Conservation (phyloP, 2,329 filamentous ascomycete species). For the Colletotrichum zoysiae region DNA sequence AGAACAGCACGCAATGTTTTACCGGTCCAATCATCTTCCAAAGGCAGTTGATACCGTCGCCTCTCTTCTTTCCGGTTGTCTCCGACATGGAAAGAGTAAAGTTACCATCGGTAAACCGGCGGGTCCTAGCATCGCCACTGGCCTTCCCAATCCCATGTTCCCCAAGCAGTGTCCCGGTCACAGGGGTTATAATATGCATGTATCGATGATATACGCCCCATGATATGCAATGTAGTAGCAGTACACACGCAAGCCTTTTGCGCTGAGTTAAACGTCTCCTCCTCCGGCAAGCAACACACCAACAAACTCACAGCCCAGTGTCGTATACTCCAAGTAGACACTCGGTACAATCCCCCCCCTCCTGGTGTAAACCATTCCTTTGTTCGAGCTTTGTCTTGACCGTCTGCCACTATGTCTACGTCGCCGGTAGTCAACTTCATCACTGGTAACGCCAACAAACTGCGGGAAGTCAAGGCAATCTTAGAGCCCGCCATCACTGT, state of each 20-base stretch:
- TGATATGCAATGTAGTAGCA: not conserved
- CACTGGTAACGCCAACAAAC: slow-evolving; percentile 95
- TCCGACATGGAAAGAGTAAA: not conserved
- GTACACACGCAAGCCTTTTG: not conserved
- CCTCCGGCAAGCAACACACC: not conserved
- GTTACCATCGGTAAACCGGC: not conserved
- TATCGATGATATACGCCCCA: not conserved
- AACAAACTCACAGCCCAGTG: not conserved
- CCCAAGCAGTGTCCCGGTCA: not conserved
- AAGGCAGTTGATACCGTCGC: not conserved
- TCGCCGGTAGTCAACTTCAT: slow-evolving; percentile 82
- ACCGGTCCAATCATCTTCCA: not conserved
- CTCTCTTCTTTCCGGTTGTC: not conserved
- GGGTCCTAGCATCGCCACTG: not conserved
- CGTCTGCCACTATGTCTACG: slow-evolving; percentile 55
- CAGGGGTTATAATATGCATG: not conserved
- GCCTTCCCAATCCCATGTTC: not conserved
- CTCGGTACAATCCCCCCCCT: not conserved
- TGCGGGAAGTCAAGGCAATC: slow-evolving; percentile 89
- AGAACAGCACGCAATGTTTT: not conserved
- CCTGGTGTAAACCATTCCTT: not conserved
- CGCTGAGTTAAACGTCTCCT: not conserved
- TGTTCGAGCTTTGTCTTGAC: not conserved
- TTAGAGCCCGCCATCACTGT: slow-evolving; percentile 81
- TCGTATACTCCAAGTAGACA: not conserved